Percentiles rank a stretch among this genome's conserved stretches.
Evolutionary conservation across 2,329 filamentous ascomycete species (phyloP).

Genomic region (Sodiomyces alkalinus): DNA sequence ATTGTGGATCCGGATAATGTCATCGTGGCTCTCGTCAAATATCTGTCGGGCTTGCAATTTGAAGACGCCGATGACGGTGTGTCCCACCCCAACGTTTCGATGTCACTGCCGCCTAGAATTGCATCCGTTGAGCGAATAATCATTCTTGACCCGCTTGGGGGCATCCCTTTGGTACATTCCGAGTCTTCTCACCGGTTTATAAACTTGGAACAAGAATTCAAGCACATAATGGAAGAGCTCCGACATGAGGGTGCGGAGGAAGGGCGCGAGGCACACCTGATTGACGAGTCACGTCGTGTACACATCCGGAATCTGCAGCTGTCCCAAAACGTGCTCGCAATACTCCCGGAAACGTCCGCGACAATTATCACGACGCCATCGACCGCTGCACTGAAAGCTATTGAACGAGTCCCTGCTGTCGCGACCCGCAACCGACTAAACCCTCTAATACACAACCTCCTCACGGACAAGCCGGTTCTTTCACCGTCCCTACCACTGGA

Average conservation of each 20-base stretch:
- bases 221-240: slow-evolving; percentile 50
- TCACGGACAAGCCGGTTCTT: slow-evolving; percentile 86
- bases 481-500: slow-evolving; percentile 78
- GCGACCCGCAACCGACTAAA: slow-evolving; percentile 49
- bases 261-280: too few relatives aligned
- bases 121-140: slow-evolving; percentile 72
- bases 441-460: slow-evolving; percentile 83
- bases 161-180: slow-evolving; percentile 49
- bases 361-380: slow-evolving; percentile 76
- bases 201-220: slow-evolving; percentile 84
- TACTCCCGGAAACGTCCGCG: slow-evolving; percentile 74
- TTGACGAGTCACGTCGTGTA: slow-evolving; percentile 2
- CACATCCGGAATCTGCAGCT: slow-evolving; percentile 56
- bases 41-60: slow-evolving; percentile 54
- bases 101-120: slow-evolving; percentile 23
- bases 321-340: slow-evolving; percentile 51
- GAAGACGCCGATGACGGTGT: slow-evolving; percentile 12
- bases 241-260: too few relatives aligned
- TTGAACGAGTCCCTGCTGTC: slow-evolving; percentile 29
- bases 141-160: slow-evolving; percentile 73
- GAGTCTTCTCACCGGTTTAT: slow-evolving; percentile 45
- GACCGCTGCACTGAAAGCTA: slow-evolving; percentile 48
- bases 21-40: slow-evolving; percentile 60
- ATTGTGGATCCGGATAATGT: slow-evolving; percentile 41
- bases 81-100: background rate